A percentile compares a stretch with the other conserved stretches of the same genome.
Conservation (phyloP, 257 asterid species). For the Euphrasia confusa region DNA sequence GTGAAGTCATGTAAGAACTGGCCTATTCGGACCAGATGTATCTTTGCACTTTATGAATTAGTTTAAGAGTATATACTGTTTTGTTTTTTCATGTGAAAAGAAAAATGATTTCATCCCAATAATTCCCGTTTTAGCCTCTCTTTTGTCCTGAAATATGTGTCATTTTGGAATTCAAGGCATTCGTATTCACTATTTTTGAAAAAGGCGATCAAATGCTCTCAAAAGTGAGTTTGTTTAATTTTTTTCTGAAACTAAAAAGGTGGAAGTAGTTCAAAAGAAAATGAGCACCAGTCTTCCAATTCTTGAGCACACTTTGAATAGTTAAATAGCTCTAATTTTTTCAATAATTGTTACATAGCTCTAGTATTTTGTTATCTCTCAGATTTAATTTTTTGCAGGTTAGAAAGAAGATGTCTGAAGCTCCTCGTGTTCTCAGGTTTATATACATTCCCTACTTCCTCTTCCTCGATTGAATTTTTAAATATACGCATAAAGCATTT, state of each 20-base stretch:
- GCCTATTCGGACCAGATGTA: conserved; percentile 24
- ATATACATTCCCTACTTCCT: conserved; percentile 20
- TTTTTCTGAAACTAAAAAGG: neutral
- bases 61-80: conserved; percentile 2
- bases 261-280: neutral
- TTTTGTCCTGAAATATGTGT: too few relatives aligned
- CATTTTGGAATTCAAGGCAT: too few relatives aligned
- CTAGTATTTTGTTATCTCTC: conserved; percentile 17
- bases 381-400: conserved; percentile 40
- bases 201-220: conserved; percentile 1
- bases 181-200: neutral
- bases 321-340: neutral
- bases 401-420: conserved; percentile 80
- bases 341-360: neutral
- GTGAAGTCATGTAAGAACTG: conserved; percentile 98
- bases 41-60: conserved; percentile 16
- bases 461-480: conserved; percentile 10
- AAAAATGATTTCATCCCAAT: too few relatives aligned
- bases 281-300: neutral
- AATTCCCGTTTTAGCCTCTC: too few relatives aligned
- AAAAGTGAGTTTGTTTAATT: too few relatives aligned
- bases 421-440: conserved; percentile 75
- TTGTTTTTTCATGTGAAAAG: conserved; percentile 6
- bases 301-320: neutral
- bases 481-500: neutral